Evolutionary conservation across 306 rosid species (phyloP), one percentile per base, ranked within the genome.

Genomic region (Rosa chinensis): DNA sequence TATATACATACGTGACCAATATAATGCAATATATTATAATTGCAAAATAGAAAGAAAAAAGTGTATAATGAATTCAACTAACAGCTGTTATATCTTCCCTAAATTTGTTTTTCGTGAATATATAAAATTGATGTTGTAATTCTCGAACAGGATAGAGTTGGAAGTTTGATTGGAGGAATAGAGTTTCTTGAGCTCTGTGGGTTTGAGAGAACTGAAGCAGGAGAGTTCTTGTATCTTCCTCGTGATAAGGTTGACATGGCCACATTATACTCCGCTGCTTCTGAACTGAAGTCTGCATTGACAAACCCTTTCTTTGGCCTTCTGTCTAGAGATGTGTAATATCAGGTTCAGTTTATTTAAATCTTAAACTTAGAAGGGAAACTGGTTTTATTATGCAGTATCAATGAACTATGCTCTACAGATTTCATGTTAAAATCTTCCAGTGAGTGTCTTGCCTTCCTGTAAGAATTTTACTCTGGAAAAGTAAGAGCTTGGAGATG

Each of bases 111-210:
- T 32, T 16, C 10, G 5, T 66, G 21, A 9, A 8, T 32, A 63
- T 17, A 17, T 37, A 18, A 52, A 6, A 2, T 11, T 55, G 5
- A 17, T 47, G 50, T 40, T 55, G 28, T 55, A 40, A 77, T 66
- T 47, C 21, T 52, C 70, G 52, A 82, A 85, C 91, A 95, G 98
- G 99, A 91, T 20, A 91, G 96, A 88, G 89, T 95, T 83, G 97
- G 93, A 66, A 86, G 89, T 84, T 79, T 90, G 79, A 70, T 58
- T 32, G 96, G 92, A 75, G 96, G 98, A 13, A 53, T 82, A 21
- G 91, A 90, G 81, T 95, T 95, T 89, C 97, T 95, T 42, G 92
- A 92, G 86, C 96, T 86, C 10, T 92, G 98, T 78, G 98, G 98
- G 63, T 95, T 92, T 80, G 88, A 83, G 87, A 89, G 77, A 91